These are phyloP conservation scores for Castanea mollissima DNA, from an alignment of 306 rosid species.

Conservation along the genomic window DNA sequence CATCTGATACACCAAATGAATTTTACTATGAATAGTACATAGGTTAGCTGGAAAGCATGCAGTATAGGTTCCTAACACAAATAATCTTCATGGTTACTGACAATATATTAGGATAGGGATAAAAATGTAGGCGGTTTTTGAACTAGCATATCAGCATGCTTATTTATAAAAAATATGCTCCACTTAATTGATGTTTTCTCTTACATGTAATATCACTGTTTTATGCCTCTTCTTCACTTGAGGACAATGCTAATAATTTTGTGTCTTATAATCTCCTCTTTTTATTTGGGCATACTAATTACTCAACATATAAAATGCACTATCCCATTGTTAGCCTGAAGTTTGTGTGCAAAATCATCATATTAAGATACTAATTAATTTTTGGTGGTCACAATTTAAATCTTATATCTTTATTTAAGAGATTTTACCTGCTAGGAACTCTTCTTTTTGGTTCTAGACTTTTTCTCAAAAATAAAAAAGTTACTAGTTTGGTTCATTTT, in stretches of 20 bases:
- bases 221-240: background rate
- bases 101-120: no score
- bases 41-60: background rate
- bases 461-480: no score
- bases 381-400: no score
- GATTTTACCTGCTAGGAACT: no score
- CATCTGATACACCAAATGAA: background rate
- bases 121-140: no score
- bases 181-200: background rate
- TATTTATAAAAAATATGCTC: background rate
- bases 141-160: background rate
- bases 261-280: background rate
- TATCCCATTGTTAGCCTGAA: background rate
- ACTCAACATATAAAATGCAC: background rate
- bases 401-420: no score
- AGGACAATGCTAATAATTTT: background rate
- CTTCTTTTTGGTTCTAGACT: no score
- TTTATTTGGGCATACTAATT: background rate
- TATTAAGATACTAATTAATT: no score
- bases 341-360: background rate
- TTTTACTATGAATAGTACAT: background rate
- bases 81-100: no score
- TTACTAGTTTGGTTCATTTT: no score
- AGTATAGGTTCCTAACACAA: background rate
- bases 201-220: background rate